Base-by-base conservation (phyloP, 371 early-diverging fungal species). In the Blakeslea trispora region DNA sequence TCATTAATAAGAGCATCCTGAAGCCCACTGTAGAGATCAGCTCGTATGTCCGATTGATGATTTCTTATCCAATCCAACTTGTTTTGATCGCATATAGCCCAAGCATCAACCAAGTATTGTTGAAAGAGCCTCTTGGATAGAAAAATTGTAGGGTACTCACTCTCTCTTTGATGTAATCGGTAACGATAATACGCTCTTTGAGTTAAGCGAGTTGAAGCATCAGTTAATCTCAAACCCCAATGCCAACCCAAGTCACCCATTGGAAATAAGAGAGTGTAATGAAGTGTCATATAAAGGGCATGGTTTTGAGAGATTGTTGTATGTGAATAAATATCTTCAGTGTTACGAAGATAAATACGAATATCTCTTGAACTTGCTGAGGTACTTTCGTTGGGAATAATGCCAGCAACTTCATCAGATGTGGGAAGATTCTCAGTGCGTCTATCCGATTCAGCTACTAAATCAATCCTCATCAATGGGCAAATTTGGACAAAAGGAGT, bases 81-180 rank as follows among this genome's bases (percentile, higher is more conserved):
- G 9, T 14, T 44, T 42, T 55, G 47, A 28, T 55, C 56, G 41
- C 47, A 48, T 18, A 41, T 18, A 1, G 55, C 46, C 46, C 55
- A 54, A 22, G 46, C 40, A 46, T 54, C 46, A 19, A 54, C 42
- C 37, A 53, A 34, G n/a, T 37, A 53, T 53, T 53, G 45, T 15
- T 53, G 54, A 45, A 53, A 53, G 3, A 45, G n/a, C n/a, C 44
- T 6, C 23, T 35, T 45, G 2, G 55, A 32, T 23, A 35, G 5
- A 17, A 54, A 54, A 19, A 54, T 21, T 0, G 24, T 39, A 1
- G 2, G 10, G n/a, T 5, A 23, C 17, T 53, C 53, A 53, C 14
- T 19, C 1, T 3, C 13, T 43, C 44, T 34, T 1, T 15, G 28
- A 44, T 53, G 44, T 9, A 53, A 9, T 42, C 53, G 11, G 18